Conservation (phyloP, 1,139 yeast species). For the Nakaseomyces kungkrabaensis region DNA sequence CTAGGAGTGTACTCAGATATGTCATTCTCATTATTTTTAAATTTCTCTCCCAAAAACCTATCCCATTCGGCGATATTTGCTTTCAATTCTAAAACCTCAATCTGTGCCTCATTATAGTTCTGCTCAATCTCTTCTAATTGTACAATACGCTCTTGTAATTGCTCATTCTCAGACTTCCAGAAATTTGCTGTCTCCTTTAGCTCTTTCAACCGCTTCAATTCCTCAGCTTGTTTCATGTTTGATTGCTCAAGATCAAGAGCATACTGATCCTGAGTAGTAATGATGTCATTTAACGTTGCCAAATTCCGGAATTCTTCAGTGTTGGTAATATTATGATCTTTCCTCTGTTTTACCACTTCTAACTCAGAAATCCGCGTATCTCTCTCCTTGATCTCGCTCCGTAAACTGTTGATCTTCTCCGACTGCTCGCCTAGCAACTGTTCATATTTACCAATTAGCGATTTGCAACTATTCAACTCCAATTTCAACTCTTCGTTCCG, state of each 20-base stretch:
- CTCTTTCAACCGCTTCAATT: constrained; percentile 34
- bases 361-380: constrained; percentile 21
- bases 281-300: constrained; percentile 38
- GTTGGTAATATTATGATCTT: constrained; percentile 19
- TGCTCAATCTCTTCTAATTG: constrained; percentile 39
- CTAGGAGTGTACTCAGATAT: constrained; percentile 22
- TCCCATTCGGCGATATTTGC: constrained; percentile 27
- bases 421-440: constrained; percentile 16
- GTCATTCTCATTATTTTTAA: constrained; percentile 18
- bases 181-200: constrained; percentile 40
- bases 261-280: constrained; percentile 48
- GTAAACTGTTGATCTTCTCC: constrained; percentile 14
- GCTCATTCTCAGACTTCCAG: constrained; percentile 41
- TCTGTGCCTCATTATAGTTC: constrained; percentile 41
- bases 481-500: constrained; percentile 12
- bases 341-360: constrained; percentile 15
- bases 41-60: constrained; percentile 14
- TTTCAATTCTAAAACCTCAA: constrained; percentile 42
- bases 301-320: constrained; percentile 24
- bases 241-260: constrained; percentile 47
- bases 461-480: constrained; percentile 14
- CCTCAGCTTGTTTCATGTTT: constrained; percentile 40
- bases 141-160: constrained; percentile 35
- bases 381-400: constrained; percentile 16
- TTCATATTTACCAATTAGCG: constrained; percentile 16